phyloP scores from a whole-genome alignment of 192 early-diverging fungal species.

The Podila epicladia region DNA sequence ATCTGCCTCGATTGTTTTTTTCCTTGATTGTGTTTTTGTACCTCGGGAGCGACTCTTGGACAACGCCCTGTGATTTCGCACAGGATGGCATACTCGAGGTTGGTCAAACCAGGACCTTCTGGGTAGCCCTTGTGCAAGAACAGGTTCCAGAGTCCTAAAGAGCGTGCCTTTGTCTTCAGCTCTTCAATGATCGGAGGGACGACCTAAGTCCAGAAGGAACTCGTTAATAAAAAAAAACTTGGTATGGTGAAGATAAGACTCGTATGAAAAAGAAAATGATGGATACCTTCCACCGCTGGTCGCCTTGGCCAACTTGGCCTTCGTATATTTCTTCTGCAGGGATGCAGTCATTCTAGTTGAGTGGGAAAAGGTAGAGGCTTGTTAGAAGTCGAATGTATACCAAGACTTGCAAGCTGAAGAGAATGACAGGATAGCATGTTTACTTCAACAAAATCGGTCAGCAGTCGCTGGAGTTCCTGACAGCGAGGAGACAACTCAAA shows the following conservation, averaged over 20 bases:
- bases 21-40: background rate
- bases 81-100: slow-evolving; percentile 93
- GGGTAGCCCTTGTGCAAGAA: slow-evolving; percentile 86
- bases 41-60: slow-evolving; percentile 85
- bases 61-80: slow-evolving; percentile 91
- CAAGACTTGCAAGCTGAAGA: no score
- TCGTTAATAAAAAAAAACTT: no score
- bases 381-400: no score
- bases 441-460: slow-evolving; percentile 30
- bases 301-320: slow-evolving; percentile 74
- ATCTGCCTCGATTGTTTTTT: no score
- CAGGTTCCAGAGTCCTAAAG: slow-evolving; percentile 96
- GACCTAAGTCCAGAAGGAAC: slow-evolving; percentile 34
- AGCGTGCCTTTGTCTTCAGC: slow-evolving; percentile 87
- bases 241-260: no score
- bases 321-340: slow-evolving; percentile 88
- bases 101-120: slow-evolving; percentile 89
- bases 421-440: no score
- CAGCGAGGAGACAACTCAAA: slow-evolving; percentile 33
- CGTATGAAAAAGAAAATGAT: no score
- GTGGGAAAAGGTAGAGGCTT: no score
- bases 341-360: slow-evolving; percentile 86
- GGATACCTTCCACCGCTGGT: slow-evolving; percentile 85
- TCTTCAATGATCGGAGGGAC: slow-evolving; percentile 89
- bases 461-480: slow-evolving; percentile 11